Conservation (phyloP, 139 green algal species). For the Mychonastes homosphaera region DNA sequence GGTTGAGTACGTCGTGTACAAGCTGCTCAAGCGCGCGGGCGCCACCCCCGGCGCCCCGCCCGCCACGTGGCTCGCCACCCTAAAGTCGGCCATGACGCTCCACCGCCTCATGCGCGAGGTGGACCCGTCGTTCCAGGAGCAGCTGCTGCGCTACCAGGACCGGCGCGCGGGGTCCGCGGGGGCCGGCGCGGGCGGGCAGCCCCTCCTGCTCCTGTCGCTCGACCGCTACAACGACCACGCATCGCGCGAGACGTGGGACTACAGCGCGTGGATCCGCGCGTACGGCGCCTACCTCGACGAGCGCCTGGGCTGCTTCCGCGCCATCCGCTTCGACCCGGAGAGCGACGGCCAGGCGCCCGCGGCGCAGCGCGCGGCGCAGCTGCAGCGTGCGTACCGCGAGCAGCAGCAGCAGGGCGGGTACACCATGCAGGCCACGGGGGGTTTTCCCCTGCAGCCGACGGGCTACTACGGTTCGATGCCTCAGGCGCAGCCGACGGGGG, state of each 20-base stretch:
- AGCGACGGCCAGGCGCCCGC: constrained; percentile 10
- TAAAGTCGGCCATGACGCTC: constrained; percentile 78
- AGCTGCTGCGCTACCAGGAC: constrained; percentile 44
- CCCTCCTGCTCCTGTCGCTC: constrained; percentile 52
- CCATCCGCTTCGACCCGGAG: constrained; percentile 41
- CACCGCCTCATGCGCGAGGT: constrained; percentile 76
- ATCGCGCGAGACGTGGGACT: constrained; percentile 66
- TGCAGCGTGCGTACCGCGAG: too few species aligned
- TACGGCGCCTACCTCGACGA: constrained; percentile 90
- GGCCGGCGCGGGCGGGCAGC: constrained; percentile 31
- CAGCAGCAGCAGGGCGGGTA: constrained; percentile 18
- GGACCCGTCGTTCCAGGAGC: constrained; percentile 55
- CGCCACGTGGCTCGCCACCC: constrained; percentile 40
- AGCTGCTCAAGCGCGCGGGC: constrained; percentile 30
- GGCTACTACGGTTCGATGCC: too few species aligned
- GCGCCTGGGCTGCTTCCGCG: constrained; percentile 52
- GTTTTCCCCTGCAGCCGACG: too few species aligned
- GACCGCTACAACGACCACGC: constrained; percentile 54
- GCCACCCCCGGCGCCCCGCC: too few species aligned
- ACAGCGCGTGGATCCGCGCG: constrained; percentile 73
- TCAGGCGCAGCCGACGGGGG: too few species aligned
- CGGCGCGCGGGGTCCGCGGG: too few species aligned
- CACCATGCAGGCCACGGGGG: background rate
- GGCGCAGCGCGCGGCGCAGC: constrained; percentile 6
- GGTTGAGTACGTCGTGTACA: constrained; percentile 40